Evolutionary conservation across 1,139 yeast genomes (phyloP).

Genomic region (Suhomyces taliae): DNA sequence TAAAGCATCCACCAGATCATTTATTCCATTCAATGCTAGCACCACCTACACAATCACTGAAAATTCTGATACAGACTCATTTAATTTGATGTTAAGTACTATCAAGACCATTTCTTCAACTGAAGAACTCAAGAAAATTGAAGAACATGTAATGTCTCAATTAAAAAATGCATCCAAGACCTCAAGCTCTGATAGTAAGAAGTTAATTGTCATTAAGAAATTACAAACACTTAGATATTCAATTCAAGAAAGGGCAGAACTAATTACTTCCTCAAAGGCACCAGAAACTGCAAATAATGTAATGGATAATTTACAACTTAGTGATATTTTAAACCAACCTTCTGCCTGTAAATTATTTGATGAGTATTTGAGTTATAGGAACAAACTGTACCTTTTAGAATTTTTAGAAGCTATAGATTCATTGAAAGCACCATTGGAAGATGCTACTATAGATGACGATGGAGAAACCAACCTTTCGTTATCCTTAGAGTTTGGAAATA

Average conservation of each 20-base stretch:
- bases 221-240: conserved; percentile 13
- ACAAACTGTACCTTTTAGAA: conserved; percentile 46
- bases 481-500: conserved; percentile 41
- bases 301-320: conserved; percentile 13
- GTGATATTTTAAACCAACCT: conserved; percentile 35
- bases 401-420: conserved; percentile 70
- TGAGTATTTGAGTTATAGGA: conserved; percentile 55
- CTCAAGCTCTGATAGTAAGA: conserved; percentile 4
- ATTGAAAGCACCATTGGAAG: conserved; percentile 72
- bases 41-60: conserved; percentile 17
- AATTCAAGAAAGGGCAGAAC: conserved; percentile 10
- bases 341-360: conserved; percentile 50
- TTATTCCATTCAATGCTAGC: conserved; percentile 2
- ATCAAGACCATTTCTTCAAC: conserved; percentile 17
- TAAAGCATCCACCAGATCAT: conserved; percentile 5
- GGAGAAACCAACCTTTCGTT: conserved; percentile 25
- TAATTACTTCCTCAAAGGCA: background rate
- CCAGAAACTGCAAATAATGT: conserved; percentile 1
- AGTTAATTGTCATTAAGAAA: conserved; percentile 10
- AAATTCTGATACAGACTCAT: conserved; percentile 34
- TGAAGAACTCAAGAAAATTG: conserved; percentile 25
- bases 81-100: conserved; percentile 27
- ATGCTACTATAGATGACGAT: conserved; percentile 26
- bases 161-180: conserved; percentile 13
- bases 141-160: conserved; percentile 21